A percentile compares a stretch with the other conserved stretches of the same genome.
Evolutionary conservation across 2,329 filamentous ascomycete genomes (phyloP).

Genomic region (Chrysosporium keratinophilum): DNA sequence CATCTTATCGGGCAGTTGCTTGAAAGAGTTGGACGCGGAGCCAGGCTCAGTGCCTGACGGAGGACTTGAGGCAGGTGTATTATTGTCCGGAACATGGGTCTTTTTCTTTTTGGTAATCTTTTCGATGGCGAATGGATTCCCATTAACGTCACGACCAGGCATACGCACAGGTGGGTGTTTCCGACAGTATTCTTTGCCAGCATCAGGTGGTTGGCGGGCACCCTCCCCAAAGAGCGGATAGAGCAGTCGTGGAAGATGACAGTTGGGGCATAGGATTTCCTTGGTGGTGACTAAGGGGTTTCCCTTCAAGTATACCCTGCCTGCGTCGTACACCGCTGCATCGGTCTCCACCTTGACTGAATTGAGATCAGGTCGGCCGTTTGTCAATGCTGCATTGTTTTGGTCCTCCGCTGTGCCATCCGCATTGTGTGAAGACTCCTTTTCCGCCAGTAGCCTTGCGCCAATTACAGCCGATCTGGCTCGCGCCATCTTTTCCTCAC

Average conservation of each 20-base stretch:
- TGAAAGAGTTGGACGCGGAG: slow-evolving; percentile 21
- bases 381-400: slow-evolving; percentile 25
- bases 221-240: slow-evolving; percentile 47
- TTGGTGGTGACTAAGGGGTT: slow-evolving; percentile 50
- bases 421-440: slow-evolving; percentile 26
- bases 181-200: slow-evolving; percentile 48
- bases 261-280: slow-evolving; percentile 51
- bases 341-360: slow-evolving; percentile 39
- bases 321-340: slow-evolving; percentile 44
- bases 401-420: slow-evolving; percentile 25
- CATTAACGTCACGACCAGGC: slow-evolving; percentile 53
- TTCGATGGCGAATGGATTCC: slow-evolving; percentile 37
- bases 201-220: slow-evolving; percentile 39
- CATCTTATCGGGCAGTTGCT: slow-evolving; percentile 25
- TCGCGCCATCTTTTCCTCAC: slow-evolving; percentile 50
- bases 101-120: slow-evolving; percentile 41
- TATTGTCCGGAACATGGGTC: slow-evolving; percentile 27
- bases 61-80: slow-evolving; percentile 29
- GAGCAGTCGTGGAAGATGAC: slow-evolving; percentile 49
- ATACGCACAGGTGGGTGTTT: slow-evolving; percentile 48
- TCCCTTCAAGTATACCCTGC: slow-evolving; percentile 45
- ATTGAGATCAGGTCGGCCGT: slow-evolving; percentile 26
- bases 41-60: slow-evolving; percentile 25
- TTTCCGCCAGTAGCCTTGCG: slow-evolving; percentile 36
- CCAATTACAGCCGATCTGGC: slow-evolving; percentile 43